Evolutionary conservation across 2,329 filamentous ascomycete genomes (phyloP), one percentile per base, ranked within the genome.

Genomic region (Hymenoscyphus fraxineus): DNA sequence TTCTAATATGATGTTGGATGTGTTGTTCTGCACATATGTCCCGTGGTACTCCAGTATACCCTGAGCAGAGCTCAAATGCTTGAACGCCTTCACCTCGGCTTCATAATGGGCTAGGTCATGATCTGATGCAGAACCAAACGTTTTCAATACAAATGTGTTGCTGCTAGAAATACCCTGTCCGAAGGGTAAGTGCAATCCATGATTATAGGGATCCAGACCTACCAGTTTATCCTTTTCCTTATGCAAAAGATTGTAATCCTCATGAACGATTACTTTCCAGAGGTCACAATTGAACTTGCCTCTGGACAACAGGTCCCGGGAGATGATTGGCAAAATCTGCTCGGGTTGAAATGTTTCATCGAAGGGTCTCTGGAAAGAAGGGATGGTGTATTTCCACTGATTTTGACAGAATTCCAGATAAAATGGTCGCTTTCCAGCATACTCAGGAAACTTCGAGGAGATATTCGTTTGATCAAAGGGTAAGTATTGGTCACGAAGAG

Each of bases 1-100:
- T 64, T 78, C 76, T 3, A 78, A 69, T 6, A 78, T 59, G 5
- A 77, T 69, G 64, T 77, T 74, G 64, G 58, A 74, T 3, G 64
- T 67, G 19, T 71, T 65, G 10, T 68, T 65, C 54, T 75, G 71
- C 15, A 62, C 70, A 58, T 68, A 73, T 62, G 66, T 70, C 10
- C 72, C 72, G 62, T 66, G 72, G 65, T 73, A 75, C 3, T 63
- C 61, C 19, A 76, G 72, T 10, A 77, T 68, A 59, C 66, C 62
- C 54, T 67, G 47, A 13, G 47, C 22, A 10, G 10, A 4, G 10
- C 47, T 12, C 10, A 51, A 9, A 22, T 51, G 19, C 47, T 22
- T 51, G 47, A 51, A 51, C 22, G 19, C 47, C 22, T 27, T 51
- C 10, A 51, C 47, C 10, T 51, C 47, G 10, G 19, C 13, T 13